Conservation (phyloP, 1,139 yeast genomes). For the Kodamaea fungicola region DNA sequence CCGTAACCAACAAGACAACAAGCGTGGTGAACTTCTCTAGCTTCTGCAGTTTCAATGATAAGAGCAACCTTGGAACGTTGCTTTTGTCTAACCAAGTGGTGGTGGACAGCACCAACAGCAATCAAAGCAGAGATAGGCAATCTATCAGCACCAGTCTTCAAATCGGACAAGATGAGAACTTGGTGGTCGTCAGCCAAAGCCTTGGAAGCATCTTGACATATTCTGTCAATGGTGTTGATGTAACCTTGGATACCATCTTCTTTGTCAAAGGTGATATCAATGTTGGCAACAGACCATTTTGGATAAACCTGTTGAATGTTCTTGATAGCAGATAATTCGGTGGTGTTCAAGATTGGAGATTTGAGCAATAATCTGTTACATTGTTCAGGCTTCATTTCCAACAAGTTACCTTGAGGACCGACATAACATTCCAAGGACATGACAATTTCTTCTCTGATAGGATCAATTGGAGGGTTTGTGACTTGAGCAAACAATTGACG, state of each 20-base stretch:
- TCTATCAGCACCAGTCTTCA: slow-evolving; percentile 54
- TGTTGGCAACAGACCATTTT: slow-evolving; percentile 74
- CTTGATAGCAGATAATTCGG: slow-evolving; percentile 71
- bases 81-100: slow-evolving; percentile 91
- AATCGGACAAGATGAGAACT: slow-evolving; percentile 75
- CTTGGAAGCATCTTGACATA: slow-evolving; percentile 82
- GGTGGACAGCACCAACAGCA: slow-evolving; percentile 97
- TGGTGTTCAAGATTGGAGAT: slow-evolving; percentile 76
- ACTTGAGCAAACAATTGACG: slow-evolving; percentile 97
- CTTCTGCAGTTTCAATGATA: slow-evolving; percentile 91
- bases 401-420: slow-evolving; percentile 95
- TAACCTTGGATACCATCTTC: slow-evolving; percentile 84
- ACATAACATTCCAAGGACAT: slow-evolving; percentile 96
- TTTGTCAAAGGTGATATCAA: slow-evolving; percentile 89
- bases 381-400: slow-evolving; percentile 89
- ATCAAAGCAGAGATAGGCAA: slow-evolving; percentile 85
- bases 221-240: slow-evolving; percentile 76
- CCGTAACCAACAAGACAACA: slow-evolving; percentile 95
- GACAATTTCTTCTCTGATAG: slow-evolving; percentile 93
- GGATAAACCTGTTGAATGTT: slow-evolving; percentile 76
- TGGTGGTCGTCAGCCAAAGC: slow-evolving; percentile 77
- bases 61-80: slow-evolving; percentile 95
- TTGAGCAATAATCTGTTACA: slow-evolving; percentile 82
- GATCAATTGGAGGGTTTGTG: slow-evolving; percentile 98
- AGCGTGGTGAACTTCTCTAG: slow-evolving; percentile 95